Conservation (phyloP, 257 asterid genomes). For the Linaria vulgaris region DNA sequence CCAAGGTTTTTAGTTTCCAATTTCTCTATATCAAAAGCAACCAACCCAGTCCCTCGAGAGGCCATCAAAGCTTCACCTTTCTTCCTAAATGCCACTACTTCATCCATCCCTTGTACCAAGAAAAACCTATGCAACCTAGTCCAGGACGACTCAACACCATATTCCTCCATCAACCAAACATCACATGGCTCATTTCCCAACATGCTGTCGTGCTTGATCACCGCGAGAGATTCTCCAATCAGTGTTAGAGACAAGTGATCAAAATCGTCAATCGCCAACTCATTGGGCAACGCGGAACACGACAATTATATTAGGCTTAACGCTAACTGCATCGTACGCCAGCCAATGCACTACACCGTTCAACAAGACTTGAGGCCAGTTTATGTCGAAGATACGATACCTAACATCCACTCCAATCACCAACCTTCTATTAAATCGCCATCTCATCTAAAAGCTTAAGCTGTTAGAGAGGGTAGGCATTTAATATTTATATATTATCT, state of each 20-base stretch:
- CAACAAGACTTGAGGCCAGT: slow-evolving; percentile 41
- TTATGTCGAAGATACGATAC: slow-evolving; percentile 31
- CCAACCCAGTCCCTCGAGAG: slow-evolving; percentile 29
- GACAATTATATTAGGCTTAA: slow-evolving; percentile 32
- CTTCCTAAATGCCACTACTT: slow-evolving; percentile 43
- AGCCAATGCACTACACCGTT: slow-evolving; percentile 55
- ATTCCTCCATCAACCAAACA: slow-evolving; percentile 62
- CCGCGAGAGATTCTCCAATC: slow-evolving; percentile 38
- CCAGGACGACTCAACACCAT: slow-evolving; percentile 57
- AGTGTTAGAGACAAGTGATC: background rate
- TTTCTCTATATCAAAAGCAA: slow-evolving; percentile 32
- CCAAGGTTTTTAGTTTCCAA: slow-evolving; percentile 29
- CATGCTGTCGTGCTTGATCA: slow-evolving; percentile 26
- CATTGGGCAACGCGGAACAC: slow-evolving; percentile 44
- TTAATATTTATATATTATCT: too few relatives aligned
- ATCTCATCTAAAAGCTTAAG: too few relatives aligned
- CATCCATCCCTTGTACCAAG: slow-evolving; percentile 25
- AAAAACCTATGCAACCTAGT: slow-evolving; percentile 38
- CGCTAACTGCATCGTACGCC: slow-evolving; percentile 26
- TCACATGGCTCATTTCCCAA: slow-evolving; percentile 23
- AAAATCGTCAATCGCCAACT: slow-evolving; percentile 28
- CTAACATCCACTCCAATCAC: slow-evolving; percentile 22
- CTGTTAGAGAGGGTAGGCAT: too few relatives aligned
- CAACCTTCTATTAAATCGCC: too few relatives aligned
- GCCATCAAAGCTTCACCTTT: slow-evolving; percentile 46